Conservation (phyloP, 257 asterid species). For the Lycium ferocissimum region DNA sequence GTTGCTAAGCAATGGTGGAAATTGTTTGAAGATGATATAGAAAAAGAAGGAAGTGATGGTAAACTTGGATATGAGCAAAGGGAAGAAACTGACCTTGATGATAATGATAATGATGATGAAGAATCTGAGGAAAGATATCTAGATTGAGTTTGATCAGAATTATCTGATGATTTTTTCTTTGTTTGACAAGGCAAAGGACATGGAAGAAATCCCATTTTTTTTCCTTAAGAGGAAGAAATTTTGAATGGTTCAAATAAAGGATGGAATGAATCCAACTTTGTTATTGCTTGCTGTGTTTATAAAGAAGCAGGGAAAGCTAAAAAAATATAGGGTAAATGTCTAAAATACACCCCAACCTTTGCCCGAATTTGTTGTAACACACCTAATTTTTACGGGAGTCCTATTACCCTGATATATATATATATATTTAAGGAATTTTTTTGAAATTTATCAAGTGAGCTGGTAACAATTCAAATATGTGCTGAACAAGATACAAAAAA, state of each 20-base stretch:
- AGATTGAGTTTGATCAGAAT: slow-evolving; percentile 35
- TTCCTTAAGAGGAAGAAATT: neutral
- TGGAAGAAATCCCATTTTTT: slow-evolving; percentile 34
- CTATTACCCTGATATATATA: no score
- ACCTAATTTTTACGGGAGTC: no score
- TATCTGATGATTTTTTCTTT: slow-evolving; percentile 35
- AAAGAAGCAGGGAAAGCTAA: neutral
- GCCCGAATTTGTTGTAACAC: no score
- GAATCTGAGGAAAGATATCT: slow-evolving; percentile 23
- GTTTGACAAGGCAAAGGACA: slow-evolving; percentile 13
- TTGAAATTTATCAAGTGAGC: no score
- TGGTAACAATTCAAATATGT: no score
- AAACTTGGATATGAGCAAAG: slow-evolving; percentile 64
- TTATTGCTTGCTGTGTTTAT: neutral
- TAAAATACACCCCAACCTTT: no score
- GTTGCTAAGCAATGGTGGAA: slow-evolving; percentile 53
- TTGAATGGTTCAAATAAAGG: neutral
- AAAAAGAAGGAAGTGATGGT: slow-evolving; percentile 67
- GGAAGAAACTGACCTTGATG: slow-evolving; percentile 51
- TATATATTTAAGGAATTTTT: no score
- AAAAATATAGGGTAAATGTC: no score
- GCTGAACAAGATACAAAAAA: no score
- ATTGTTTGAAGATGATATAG: slow-evolving; percentile 44
- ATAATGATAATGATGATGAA: slow-evolving; percentile 53
- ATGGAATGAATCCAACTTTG: neutral